These are phyloP conservation scores for Tolypocladium cylindrosporum DNA, from an alignment of 2,329 filamentous ascomycete species.

Conservation along the genomic window DNA sequence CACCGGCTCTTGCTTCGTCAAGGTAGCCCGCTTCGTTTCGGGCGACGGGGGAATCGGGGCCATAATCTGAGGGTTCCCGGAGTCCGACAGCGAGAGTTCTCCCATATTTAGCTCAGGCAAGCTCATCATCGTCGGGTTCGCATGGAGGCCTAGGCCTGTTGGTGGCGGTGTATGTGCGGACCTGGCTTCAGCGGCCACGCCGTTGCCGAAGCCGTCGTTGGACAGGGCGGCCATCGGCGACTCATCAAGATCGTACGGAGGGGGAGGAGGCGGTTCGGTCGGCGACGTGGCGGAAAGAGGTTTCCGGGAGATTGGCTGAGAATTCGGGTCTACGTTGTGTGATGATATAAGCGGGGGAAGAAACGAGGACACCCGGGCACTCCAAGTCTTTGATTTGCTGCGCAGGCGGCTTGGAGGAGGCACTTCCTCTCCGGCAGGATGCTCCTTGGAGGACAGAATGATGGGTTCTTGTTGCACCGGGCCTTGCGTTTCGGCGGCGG, in stretches of 20 bases:
- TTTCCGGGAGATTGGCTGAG: conserved; percentile 14
- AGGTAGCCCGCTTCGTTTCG: conserved; percentile 11
- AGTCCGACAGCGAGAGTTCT: conserved; percentile 10
- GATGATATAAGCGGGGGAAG: conserved; percentile 27
- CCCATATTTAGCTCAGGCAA: conserved; percentile 6
- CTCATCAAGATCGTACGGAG: conserved; percentile 3
- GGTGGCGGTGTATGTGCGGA: neutral
- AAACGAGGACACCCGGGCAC: conserved; percentile 23
- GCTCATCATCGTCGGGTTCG: neutral
- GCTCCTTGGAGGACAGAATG: neutral
- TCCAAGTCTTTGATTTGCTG: conserved; percentile 25
- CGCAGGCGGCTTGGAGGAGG: conserved; percentile 10
- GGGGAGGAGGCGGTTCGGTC: conserved; percentile 11
- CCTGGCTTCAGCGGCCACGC: neutral
- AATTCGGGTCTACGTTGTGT: conserved; percentile 17
- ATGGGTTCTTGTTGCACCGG: neutral
- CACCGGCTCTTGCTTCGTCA: conserved; percentile 12
- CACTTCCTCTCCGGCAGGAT: conserved; percentile 8
- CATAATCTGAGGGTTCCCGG: conserved; percentile 16
- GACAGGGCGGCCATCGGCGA: neutral
- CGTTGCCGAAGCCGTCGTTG: neutral
- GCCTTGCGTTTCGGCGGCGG: neutral
- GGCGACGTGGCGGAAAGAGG: conserved; percentile 8
- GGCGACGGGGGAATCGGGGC: conserved; percentile 19
- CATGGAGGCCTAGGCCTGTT: neutral